phyloP scores from a whole-genome alignment of 306 rosid genomes.

The Malus sylvestris region DNA sequence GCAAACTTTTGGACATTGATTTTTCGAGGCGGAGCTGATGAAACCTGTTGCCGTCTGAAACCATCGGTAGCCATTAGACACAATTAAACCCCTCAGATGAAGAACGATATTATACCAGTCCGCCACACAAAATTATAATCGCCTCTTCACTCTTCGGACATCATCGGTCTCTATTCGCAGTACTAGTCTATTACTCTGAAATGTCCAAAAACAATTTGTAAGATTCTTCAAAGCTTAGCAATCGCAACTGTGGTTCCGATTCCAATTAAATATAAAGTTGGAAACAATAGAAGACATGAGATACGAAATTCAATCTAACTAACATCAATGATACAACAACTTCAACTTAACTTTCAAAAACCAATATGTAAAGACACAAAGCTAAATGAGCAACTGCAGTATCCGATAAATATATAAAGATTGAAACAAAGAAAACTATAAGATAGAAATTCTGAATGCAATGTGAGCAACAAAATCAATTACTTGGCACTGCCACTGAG shows the following conservation, averaged over 20 bases:
- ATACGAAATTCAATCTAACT: too few relatives aligned
- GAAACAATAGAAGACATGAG: too few relatives aligned
- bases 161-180: too few relatives aligned
- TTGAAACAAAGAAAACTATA: background rate
- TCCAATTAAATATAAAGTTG: too few relatives aligned
- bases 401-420: background rate
- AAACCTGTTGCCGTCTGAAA: background rate
- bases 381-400: background rate
- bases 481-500: background rate
- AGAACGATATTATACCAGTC: background rate
- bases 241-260: too few relatives aligned
- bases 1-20: constrained; percentile 52
- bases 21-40: constrained; percentile 46
- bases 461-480: background rate
- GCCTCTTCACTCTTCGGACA: too few relatives aligned
- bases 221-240: too few relatives aligned
- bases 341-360: too few relatives aligned
- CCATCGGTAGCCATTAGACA: constrained; percentile 11
- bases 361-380: background rate
- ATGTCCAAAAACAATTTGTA: too few relatives aligned
- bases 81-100: background rate
- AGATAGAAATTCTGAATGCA: background rate
- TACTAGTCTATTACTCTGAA: too few relatives aligned
- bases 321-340: too few relatives aligned
- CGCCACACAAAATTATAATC: too few relatives aligned